Percentiles rank a stretch among this genome's conserved stretches.
Evolutionary conservation across 495 filamentous ascomycete species (phyloP).

Genomic region (Neurospora hispaniola): DNA sequence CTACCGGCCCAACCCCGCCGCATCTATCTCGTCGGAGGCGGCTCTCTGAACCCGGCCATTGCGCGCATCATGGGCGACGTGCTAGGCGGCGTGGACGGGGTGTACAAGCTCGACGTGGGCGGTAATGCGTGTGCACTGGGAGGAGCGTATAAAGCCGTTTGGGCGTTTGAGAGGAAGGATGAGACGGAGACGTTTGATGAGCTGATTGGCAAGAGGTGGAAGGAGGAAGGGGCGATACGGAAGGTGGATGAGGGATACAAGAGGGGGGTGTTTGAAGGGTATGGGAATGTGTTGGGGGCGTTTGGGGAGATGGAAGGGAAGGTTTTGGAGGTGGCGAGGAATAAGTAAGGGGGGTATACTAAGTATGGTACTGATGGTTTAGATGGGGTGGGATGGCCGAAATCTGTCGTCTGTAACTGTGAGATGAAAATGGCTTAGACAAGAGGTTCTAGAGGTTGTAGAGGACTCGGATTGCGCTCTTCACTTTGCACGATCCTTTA

Average conservation of each 20-base stretch:
- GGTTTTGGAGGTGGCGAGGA: conserved; percentile 47
- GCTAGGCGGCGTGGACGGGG: conserved; percentile 76
- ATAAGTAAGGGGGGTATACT: conserved; percentile 11
- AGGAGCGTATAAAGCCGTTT: conserved; percentile 93
- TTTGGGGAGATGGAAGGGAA: conserved; percentile 70
- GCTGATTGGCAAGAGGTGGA: conserved; percentile 71
- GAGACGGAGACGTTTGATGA: conserved; percentile 74
- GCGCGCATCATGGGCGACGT: conserved; percentile 72
- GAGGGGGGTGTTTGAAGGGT: conserved; percentile 58
- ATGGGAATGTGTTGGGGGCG: conserved; percentile 63
- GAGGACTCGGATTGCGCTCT: no score
- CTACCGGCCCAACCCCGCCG: conserved; percentile 77
- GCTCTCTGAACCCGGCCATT: conserved; percentile 79
- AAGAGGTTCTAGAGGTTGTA: no score
- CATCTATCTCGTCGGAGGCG: conserved; percentile 90
- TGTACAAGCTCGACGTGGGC: conserved; percentile 88
- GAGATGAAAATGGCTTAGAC: no score
- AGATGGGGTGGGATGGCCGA: no score
- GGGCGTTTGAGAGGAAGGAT: conserved; percentile 65
- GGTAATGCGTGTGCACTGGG: conserved; percentile 92
- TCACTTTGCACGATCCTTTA: no score
- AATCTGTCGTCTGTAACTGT: no score
- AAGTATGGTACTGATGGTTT: no score
- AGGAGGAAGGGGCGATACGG: conserved; percentile 69
- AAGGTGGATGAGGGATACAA: conserved; percentile 77